A percentile compares a stretch with the other conserved stretches of the same genome.
Conservation (phyloP, 768 basidiomycete genomes). For the Tulasnella sp. region DNA sequence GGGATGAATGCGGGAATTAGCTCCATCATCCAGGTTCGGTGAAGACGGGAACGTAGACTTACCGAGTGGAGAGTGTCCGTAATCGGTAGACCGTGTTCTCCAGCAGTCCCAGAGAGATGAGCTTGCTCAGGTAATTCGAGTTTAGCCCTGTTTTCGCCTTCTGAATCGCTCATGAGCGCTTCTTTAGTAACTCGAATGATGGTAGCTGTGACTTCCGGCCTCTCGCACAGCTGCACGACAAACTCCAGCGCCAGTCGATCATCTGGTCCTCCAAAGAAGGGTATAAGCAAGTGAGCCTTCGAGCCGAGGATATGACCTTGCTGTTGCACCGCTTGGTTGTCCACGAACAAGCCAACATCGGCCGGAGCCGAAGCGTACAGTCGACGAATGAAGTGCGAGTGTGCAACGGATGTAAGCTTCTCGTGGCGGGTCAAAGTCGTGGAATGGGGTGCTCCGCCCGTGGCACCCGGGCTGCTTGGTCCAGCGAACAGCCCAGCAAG, state of each 20-base stretch:
- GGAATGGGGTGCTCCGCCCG: constrained; percentile 20
- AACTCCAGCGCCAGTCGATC: constrained; percentile 79
- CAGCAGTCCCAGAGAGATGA: background rate
- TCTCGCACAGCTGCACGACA: constrained; percentile 65
- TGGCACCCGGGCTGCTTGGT: constrained; percentile 29
- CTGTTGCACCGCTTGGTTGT: constrained; percentile 39
- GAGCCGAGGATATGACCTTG: background rate
- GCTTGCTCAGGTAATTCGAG: background rate
- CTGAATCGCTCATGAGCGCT: background rate
- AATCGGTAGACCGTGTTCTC: background rate
- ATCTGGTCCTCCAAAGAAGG: constrained; percentile 93
- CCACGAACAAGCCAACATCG: constrained; percentile 83
- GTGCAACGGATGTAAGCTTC: constrained; percentile 47
- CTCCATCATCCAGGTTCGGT: background rate
- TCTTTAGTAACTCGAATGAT: constrained; percentile 53
- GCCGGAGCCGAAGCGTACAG: constrained; percentile 64
- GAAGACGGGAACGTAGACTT: background rate
- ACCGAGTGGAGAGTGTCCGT: constrained; percentile 4
- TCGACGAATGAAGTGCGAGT: constrained; percentile 77
- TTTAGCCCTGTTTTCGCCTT: background rate
- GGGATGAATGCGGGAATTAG: constrained; percentile 18
- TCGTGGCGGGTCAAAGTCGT: constrained; percentile 29
- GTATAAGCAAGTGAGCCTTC: constrained; percentile 62
- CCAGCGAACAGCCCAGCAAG: constrained; percentile 65
- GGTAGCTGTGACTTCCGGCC: constrained; percentile 55